Percentiles rank a stretch among this genome's conserved stretches.
Conservation (phyloP, 345 rosid genomes). For the Laguncularia racemosa region DNA sequence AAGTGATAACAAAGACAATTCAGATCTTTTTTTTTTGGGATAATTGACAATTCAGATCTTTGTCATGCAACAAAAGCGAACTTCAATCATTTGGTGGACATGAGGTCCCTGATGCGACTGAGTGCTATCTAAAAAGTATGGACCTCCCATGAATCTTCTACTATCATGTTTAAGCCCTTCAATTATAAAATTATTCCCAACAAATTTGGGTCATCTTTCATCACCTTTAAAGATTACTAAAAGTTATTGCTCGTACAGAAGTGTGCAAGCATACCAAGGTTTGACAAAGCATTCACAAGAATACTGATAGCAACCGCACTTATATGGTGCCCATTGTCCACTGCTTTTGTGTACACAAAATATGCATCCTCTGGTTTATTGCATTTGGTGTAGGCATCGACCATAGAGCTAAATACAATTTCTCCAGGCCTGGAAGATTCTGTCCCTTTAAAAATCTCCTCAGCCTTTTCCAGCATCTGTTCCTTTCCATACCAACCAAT, state of each 20-base stretch:
- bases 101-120: too few species aligned
- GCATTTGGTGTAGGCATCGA: conserved; percentile 55
- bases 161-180: too few species aligned
- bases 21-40: too few species aligned
- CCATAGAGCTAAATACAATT: conserved; percentile 48
- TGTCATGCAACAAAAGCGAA: too few species aligned
- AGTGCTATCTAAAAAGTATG: too few species aligned
- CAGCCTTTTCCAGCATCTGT: conserved; percentile 44
- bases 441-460: conserved; percentile 37
- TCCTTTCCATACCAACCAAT: conserved; percentile 48
- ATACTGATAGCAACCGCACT: conserved; percentile 58
- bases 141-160: too few species aligned
- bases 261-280: conserved; percentile 34
- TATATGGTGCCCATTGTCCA: conserved; percentile 26
- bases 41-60: too few species aligned
- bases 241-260: neutral
- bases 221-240: conserved; percentile 1
- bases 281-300: conserved; percentile 62
- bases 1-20: too few species aligned
- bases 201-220: too few species aligned
- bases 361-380: conserved; percentile 53
- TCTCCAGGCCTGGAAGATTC: conserved; percentile 34
- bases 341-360: conserved; percentile 46
- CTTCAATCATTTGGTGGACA: too few species aligned
- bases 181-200: too few species aligned